A percentile compares a stretch with the other conserved stretches of the same genome.
Conservation (phyloP, 345 rosid species). For the Trapa incisa region DNA sequence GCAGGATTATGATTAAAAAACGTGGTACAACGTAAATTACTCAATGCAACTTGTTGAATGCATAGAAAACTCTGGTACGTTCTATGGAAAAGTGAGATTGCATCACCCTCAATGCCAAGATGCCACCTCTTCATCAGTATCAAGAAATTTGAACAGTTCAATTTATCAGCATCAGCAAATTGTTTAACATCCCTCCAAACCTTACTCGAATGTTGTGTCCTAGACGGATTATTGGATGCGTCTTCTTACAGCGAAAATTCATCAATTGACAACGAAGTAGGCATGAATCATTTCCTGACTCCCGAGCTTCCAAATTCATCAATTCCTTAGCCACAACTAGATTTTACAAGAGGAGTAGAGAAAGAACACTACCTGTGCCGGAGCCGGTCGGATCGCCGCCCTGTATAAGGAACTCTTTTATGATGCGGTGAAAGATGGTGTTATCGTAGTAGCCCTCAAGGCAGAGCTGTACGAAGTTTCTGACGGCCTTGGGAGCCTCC, state of each 20-base stretch:
- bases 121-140: not conserved
- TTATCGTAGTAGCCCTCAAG: constrained; percentile 80
- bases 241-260: not conserved
- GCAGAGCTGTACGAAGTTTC: constrained; percentile 90
- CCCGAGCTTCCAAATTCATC: not conserved
- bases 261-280: not conserved
- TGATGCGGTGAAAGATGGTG: constrained; percentile 86
- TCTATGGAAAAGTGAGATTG: not conserved
- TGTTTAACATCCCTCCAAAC: not conserved
- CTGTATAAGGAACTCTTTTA: constrained; percentile 77
- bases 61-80: not conserved
- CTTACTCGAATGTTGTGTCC: not conserved
- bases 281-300: not conserved
- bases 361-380: constrained; percentile 48
- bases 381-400: constrained; percentile 87
- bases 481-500: constrained; percentile 83
- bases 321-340: not conserved
- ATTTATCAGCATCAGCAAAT: not conserved
- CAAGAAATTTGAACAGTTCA: not conserved
- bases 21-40: too few relatives aligned
- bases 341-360: not conserved
- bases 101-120: not conserved
- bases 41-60: too few relatives aligned
- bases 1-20: not conserved
- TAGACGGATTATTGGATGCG: not conserved